Conservation (phyloP, 2,329 filamentous ascomycete species). For the Sporothrix sp. region DNA sequence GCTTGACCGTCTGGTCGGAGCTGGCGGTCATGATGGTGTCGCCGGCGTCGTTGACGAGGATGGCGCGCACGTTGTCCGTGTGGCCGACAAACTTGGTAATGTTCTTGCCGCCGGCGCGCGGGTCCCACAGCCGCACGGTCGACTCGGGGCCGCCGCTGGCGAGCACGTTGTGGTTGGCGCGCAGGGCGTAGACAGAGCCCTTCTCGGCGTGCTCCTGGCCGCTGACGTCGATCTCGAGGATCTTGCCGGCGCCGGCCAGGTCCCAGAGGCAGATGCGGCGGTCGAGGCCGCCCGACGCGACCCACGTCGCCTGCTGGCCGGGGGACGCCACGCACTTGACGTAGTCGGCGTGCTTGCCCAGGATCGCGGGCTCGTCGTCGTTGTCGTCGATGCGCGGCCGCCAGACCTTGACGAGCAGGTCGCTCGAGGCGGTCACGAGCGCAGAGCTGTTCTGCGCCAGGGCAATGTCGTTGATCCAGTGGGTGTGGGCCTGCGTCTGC, state of each 20-base stretch:
- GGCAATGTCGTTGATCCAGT: conserved; percentile 92
- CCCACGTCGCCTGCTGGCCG: conserved; percentile 56
- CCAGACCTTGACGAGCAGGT: conserved; percentile 89
- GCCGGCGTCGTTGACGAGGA: conserved; percentile 78
- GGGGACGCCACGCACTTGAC: conserved; percentile 89
- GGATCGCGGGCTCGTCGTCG: conserved; percentile 61
- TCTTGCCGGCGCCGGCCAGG: conserved; percentile 75
- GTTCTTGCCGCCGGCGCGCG: conserved; percentile 66
- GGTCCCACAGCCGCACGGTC: conserved; percentile 86
- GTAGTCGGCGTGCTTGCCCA: conserved; percentile 91
- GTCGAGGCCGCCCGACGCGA: conserved; percentile 88
- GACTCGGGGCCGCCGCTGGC: conserved; percentile 92
- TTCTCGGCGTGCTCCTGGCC: conserved; percentile 81
- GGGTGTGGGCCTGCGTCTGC: conserved; percentile 68
- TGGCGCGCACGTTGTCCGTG: conserved; percentile 85
- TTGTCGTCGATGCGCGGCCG: conserved; percentile 59
- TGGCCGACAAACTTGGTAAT: conserved; percentile 96
- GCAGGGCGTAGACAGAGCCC: conserved; percentile 88
- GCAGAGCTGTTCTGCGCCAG: conserved; percentile 69
- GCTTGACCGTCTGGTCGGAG: conserved; percentile 93
- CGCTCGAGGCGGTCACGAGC: conserved; percentile 84
- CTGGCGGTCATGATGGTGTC: conserved; percentile 91
- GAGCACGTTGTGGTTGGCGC: conserved; percentile 67
- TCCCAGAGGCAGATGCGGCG: conserved; percentile 92
- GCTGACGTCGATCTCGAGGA: conserved; percentile 72